phyloP scores from a whole-genome alignment of 371 early-diverging fungal species.

The Rhizopus microsporus region DNA sequence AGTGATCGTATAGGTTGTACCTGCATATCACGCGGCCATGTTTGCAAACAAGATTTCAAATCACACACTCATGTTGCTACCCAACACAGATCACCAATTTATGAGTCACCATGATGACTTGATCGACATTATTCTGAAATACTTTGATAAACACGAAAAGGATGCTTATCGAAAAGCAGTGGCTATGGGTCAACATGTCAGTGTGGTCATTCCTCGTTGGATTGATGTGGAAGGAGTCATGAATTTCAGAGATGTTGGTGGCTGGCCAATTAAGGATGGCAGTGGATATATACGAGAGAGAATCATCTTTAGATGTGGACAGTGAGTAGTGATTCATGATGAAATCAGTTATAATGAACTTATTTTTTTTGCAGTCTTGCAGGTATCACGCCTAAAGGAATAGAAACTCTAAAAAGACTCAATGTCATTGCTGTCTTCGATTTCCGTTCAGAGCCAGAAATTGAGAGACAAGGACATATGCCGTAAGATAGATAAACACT shows the following conservation, averaged over 20 bases:
- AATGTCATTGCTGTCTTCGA: conserved; percentile 58
- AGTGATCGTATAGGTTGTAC: conserved; percentile 35
- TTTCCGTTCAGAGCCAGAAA: conserved; percentile 57
- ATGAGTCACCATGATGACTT: conserved; percentile 39
- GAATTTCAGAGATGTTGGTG: conserved; percentile 64
- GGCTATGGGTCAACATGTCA: conserved; percentile 31
- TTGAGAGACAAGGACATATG: conserved; percentile 50
- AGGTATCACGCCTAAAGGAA: conserved; percentile 50
- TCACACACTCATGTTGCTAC: conserved; percentile 49
- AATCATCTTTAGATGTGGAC: conserved; percentile 49
- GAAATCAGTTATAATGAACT: background rate
- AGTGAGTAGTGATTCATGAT: conserved; percentile 26
- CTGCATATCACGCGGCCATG: conserved; percentile 50
- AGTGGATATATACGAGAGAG: conserved; percentile 46
- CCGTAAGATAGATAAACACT: conserved; percentile 27
- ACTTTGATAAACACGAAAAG: conserved; percentile 37
- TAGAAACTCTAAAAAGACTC: conserved; percentile 42
- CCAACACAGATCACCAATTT: conserved; percentile 54
- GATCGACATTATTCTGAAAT: conserved; percentile 29
- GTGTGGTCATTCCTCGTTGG: conserved; percentile 41
- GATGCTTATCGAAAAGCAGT: conserved; percentile 53
- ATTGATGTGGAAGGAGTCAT: conserved; percentile 58
- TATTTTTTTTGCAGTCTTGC: conserved; percentile 33
- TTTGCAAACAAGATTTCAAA: conserved; percentile 49
- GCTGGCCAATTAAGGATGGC: conserved; percentile 44